Evolutionary conservation across 306 rosid species (phyloP), one percentile per base, ranked within the genome.

Genomic region (Quercus rubra): DNA sequence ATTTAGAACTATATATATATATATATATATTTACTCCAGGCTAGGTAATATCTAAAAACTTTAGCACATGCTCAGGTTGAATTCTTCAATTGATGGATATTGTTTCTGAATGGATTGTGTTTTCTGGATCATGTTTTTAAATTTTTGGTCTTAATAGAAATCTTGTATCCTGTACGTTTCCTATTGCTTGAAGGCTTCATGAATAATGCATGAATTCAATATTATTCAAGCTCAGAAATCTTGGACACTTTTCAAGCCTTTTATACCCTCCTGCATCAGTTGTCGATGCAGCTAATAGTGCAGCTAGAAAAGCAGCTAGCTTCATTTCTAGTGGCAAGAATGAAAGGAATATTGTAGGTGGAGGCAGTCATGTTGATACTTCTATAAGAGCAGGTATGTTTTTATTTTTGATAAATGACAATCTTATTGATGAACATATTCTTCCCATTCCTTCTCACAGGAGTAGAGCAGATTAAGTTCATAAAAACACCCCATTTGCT

Each of bases 161-260:
- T 62, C 9, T 25, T 25, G 55, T 75, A 20, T 25, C n/a, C 43
- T 30, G 5, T 2, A 64, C 10, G 1, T 67, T 35, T 33, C 7
- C 15, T 35, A 8, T 35, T 35, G 11, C 52, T 4, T 9, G 27
- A 35, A 35, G 15, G 51, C 49, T 35, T 67, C 66, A 33, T 8
- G 72, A 35, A 33, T 67, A 3, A 67, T 35, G 13, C 21, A 19
- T 28, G 51, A 18, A 19, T 67, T 67, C 52, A 67, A 67, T 19
- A 18, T 17, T 67, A 46, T 33, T 35, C 23, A 3, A 31, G 15
- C 72, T 18, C 52, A 33, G 23, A 23, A 35, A 67, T 9, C 30
- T 92, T 73, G 93, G 97, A 21, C 89, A 90, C 74, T 92, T 88
- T 82, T 86, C 92, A 69, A 72, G 90, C 83, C 92, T 92, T 72